These are phyloP conservation scores for Betula pendula DNA, from an alignment of 306 rosid species.

Conservation along the genomic window DNA sequence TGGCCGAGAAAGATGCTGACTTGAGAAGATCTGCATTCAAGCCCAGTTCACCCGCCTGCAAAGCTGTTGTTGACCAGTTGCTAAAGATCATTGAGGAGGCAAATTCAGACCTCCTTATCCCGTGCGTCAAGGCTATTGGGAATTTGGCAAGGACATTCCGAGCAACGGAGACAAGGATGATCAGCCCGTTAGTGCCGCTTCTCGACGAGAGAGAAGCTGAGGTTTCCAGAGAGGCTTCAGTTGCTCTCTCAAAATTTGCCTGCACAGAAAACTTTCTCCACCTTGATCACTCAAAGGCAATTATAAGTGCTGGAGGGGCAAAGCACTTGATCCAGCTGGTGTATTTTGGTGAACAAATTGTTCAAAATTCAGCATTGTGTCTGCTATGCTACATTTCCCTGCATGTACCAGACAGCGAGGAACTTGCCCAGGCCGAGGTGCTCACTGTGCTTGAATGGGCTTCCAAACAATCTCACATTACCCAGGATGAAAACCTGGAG, in stretches of 20 bases:
- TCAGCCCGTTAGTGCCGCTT: conserved; percentile 75
- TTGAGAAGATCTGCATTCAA: conserved; percentile 87
- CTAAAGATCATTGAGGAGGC: conserved; percentile 64
- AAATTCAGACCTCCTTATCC: conserved; percentile 70
- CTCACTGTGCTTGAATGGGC: conserved; percentile 88
- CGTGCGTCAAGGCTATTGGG: conserved; percentile 77
- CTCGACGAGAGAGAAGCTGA: conserved; percentile 82
- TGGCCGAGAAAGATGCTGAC: conserved; percentile 85
- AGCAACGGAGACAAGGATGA: conserved; percentile 81
- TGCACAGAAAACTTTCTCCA: conserved; percentile 74
- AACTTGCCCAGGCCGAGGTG: conserved; percentile 74
- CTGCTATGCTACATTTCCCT: conserved; percentile 78
- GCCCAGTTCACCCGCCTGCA: conserved; percentile 93
- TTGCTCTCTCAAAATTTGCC: conserved; percentile 77
- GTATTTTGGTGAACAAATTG: conserved; percentile 77
- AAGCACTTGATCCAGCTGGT: conserved; percentile 83
- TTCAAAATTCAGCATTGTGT: conserved; percentile 60
- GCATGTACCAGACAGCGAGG: conserved; percentile 89
- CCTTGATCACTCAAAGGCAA: conserved; percentile 80
- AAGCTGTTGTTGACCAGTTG: conserved; percentile 84
- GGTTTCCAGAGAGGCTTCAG: conserved; percentile 58
- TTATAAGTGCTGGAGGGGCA: conserved; percentile 74
- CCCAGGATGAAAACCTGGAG: conserved; percentile 53
- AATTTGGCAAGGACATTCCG: conserved; percentile 83
- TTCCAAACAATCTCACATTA: conserved; percentile 67